Conservation (phyloP, 2,329 filamentous ascomycete species). For the Ophioceras dolichostomum region DNA sequence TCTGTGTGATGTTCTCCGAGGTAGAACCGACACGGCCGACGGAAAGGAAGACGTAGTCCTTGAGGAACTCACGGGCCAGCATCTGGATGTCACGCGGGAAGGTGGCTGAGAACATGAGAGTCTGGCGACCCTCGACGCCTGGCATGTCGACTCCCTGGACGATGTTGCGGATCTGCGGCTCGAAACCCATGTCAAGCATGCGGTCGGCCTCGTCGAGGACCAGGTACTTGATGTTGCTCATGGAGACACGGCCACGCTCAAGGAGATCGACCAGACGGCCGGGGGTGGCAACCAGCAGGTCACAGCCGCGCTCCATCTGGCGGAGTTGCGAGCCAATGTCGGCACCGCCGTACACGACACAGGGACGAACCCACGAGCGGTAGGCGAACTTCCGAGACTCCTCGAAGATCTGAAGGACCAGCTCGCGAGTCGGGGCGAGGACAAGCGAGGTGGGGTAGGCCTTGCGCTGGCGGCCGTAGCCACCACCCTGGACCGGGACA, state of each 20-base stretch:
- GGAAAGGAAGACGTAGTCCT: constrained; percentile 98
- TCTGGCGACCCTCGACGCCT: constrained; percentile 69
- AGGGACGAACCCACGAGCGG: constrained; percentile 96
- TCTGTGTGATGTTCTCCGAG: constrained; percentile 99
- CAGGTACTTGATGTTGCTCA: constrained; percentile 98
- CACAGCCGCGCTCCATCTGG: constrained; percentile 93
- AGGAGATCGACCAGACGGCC: constrained; percentile 96
- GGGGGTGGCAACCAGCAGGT: constrained; percentile 92
- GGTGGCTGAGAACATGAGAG: constrained; percentile 99
- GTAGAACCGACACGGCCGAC: constrained; percentile 97
- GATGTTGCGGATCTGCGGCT: constrained; percentile 97
- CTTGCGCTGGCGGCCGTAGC: constrained; percentile 90
- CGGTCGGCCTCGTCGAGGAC: constrained; percentile 98
- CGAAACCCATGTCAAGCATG: constrained; percentile 99
- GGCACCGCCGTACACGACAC: constrained; percentile 97
- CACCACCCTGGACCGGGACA: constrained; percentile 46
- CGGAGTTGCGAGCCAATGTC: constrained; percentile 97
- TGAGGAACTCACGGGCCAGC: constrained; percentile 95
- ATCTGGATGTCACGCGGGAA: constrained; percentile 99
- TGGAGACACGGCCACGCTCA: constrained; percentile 94
- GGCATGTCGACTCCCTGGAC: constrained; percentile 99
- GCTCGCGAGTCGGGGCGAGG: constrained; percentile 90
- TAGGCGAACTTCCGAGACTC: constrained; percentile 97
- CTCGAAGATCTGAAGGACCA: constrained; percentile 97
- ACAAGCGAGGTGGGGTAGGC: constrained; percentile 95